Evolutionary conservation across 2,329 filamentous ascomycete genomes (phyloP), one percentile per base, ranked within the genome.

Genomic region (Aciculosporium take): DNA sequence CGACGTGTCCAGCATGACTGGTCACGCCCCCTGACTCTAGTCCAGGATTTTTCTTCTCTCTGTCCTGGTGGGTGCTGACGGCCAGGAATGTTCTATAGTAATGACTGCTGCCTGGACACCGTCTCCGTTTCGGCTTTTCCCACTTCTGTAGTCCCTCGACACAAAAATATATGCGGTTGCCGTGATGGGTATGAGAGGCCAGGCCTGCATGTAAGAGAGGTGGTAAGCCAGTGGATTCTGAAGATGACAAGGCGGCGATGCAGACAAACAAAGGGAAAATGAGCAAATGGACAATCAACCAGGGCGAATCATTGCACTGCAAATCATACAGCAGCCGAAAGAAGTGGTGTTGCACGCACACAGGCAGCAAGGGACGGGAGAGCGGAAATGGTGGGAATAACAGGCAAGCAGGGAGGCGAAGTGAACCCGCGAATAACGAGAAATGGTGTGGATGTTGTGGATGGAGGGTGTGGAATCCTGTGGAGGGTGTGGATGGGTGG

Each of bases 261-360:
- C 13, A 23, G 23, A 28, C 17, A 28, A 34, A n/a, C 8, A 15
- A 13, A 25, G 18, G 17, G 36, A 30, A 17, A 21, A 23, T 4
- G 27, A 28, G 10, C 18, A 6, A 8, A 5, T 34, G 32, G 17
- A 34, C 32, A 34, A 37, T 25, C 21, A 7, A 12, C 21, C 12
- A 9, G 34, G 23, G n/a, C n/a, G n/a, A n/a, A 25, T 15, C 13
- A 5, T 20, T 15, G 15, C 25, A n/a, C 15, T 23, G 17, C 15
- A 18, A 5, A n/a, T 12, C 12, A 17, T 35, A 17, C 31, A 13
- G 31, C 24, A 18, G 17, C 39, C 39, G 39, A 41, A 36, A 37
- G 39, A 18, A 36, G 29, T 33, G 39, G 39, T 17, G 25, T 31
- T 30, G 27, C 32, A 36, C 32, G 27, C 32, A 36, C 32, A 41